Conservation (phyloP, 441 rosid species). For the Populus hybrid region DNA sequence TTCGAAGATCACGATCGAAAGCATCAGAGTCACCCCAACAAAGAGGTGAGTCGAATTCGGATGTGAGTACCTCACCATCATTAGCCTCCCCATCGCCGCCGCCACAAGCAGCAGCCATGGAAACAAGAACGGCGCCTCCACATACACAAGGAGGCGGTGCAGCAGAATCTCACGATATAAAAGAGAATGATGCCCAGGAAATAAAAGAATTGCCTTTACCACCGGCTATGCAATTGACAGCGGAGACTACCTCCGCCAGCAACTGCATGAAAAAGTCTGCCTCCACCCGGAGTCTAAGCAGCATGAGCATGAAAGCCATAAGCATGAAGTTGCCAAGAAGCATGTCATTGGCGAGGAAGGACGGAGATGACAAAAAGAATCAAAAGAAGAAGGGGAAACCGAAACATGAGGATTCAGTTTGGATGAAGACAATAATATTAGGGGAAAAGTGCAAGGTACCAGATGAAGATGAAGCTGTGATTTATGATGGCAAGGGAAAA, state of each 20-base stretch:
- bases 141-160: background rate
- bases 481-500: constrained; percentile 39
- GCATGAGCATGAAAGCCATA: constrained; percentile 3
- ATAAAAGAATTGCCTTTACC: constrained; percentile 36
- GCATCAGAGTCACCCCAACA: constrained; percentile 1
- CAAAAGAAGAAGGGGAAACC: constrained; percentile 26
- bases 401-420: constrained; percentile 47
- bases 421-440: constrained; percentile 60
- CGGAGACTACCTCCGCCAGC: background rate
- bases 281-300: constrained; percentile 25
- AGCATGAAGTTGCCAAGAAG: constrained; percentile 40
- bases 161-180: background rate
- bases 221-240: constrained; percentile 31
- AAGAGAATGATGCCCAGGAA: background rate
- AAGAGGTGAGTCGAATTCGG: background rate
- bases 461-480: constrained; percentile 32
- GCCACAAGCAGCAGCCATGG: background rate
- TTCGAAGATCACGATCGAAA: constrained; percentile 16
- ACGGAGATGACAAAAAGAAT: constrained; percentile 3
- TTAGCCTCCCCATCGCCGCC: background rate
- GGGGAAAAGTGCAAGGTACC: constrained; percentile 62
- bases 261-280: constrained; percentile 15
- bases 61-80: background rate
- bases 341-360: constrained; percentile 29
- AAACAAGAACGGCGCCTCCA: background rate